Evolutionary conservation across 495 filamentous ascomycete genomes (phyloP), one percentile per base, ranked within the genome.

Genomic region (Jackrogersella minutella): DNA sequence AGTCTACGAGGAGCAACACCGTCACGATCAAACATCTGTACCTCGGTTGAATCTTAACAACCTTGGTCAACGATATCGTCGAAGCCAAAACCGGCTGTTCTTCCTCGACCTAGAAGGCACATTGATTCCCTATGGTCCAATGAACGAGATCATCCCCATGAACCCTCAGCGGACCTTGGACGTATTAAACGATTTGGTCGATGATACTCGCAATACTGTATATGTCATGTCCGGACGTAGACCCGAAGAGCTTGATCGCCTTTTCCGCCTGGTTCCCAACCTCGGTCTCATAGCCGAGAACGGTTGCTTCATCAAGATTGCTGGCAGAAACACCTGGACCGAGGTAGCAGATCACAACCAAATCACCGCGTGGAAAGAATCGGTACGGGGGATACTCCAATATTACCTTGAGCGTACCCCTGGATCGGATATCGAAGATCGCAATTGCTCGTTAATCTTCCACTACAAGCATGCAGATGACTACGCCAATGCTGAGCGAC

Each of bases 61-160:
- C 1, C 80, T 97, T 5, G 75, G 80, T 2, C 81, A 89, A 52
- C 76, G 83, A 50, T 97, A 97, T 77, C 77, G 82, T 11, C 73
- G 78, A 13, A 83, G 88, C 0, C 74, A 85, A 28, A 84, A 86
- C 40, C 86, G 93, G 17, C 81, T 97, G 13, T 93, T 97, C 74
- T 88, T 97, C 66, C 80, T 97, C 21, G 93, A 97, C 71, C 93
- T 95, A 70, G 93, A 97, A 75, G 93, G 93, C 51, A 97, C 93
- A 0, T 80, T 97, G 11, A 91, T 93, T 33, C 90, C 90, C 6
- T 92, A 90, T 84, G 91, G 92, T 0, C 89, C 91, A 0, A 88
- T 90, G 34, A 87, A 84, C 54, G 88, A 88, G 66, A 93, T 92
- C 58, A 90, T 96, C 55, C 81, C 94, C 16, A 90, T 91, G 34